phyloP scores from a whole-genome alignment of 106 monocot species.

The Hemerocallis citrina region DNA sequence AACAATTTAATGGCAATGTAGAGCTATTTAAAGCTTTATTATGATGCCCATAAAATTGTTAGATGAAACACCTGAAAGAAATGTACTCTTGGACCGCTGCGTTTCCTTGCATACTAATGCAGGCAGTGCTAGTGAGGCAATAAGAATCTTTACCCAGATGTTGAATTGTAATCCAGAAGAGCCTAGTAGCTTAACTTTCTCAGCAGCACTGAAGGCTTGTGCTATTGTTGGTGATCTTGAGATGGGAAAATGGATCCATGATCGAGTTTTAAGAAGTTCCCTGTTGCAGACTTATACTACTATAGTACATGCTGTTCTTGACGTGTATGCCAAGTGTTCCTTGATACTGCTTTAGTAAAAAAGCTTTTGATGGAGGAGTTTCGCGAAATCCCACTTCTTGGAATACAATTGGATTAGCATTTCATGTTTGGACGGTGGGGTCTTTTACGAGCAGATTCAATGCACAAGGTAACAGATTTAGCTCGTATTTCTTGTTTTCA shows the following conservation, averaged over 20 bases:
- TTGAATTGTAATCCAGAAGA: slow-evolving; percentile 11
- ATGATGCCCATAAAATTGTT: slow-evolving; percentile 36
- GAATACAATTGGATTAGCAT: no score
- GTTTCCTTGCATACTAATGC: slow-evolving; percentile 22
- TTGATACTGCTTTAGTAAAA: no score
- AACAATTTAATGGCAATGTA: slow-evolving; percentile 55
- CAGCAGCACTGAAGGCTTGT: slow-evolving; percentile 59
- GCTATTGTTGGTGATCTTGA: slow-evolving; percentile 25
- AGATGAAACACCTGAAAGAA: slow-evolving; percentile 51
- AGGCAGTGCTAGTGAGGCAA: slow-evolving; percentile 37
- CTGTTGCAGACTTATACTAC: slow-evolving; percentile 24
- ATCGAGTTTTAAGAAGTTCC: neutral
- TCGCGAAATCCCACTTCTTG: slow-evolving; percentile 31
- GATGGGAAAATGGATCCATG: slow-evolving; percentile 42
- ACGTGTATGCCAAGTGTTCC: slow-evolving; percentile 62
- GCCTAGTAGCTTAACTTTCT: slow-evolving; percentile 45
- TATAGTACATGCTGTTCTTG: slow-evolving; percentile 50
- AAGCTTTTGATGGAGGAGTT: slow-evolving; percentile 34
- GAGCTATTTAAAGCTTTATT: slow-evolving; percentile 5
- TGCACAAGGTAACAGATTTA: no score
- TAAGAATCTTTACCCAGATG: slow-evolving; percentile 36
- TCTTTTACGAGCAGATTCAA: no score
- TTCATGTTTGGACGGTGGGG: no score
- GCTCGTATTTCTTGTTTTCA: no score
- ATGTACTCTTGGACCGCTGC: slow-evolving; percentile 59